Base-by-base conservation (phyloP, 352 stramenopile species). In the Globisporangium viniferum region DNA sequence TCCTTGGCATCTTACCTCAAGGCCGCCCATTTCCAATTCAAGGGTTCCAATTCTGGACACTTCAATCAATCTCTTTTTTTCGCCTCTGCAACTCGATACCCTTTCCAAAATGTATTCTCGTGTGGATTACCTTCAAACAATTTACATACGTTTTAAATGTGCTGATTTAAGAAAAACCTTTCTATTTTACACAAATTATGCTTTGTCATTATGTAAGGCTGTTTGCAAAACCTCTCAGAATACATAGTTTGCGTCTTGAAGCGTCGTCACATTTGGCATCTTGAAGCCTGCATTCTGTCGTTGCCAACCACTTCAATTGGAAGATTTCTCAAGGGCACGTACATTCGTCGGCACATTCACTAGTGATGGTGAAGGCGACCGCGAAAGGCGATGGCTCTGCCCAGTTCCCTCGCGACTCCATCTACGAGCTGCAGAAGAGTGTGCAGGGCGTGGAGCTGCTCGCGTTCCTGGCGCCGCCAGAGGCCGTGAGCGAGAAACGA, bases 401-500 rank as follows among this genome's bases (percentile, higher is more conserved):
- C 12, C n/a, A 5, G 6, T 69, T 84, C 10, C 80, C 77, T 24
- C 67, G 76, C 68, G 77, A 81, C 8, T 90, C 71, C n/a, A 73
- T 89, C 31, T 86, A 89, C 59, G 79, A 89, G 24, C 74, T 92
- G 61, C 82, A 91, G 57, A 75, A 74, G 18, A 79, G 73, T 9
- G 60, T 80, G 12, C 72, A 68, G 0, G 86, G 82, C 24, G 80
- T 92, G 57, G 82, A 91, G 64, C 66, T 92, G 15, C 55, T 85
- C 51, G 76, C 75, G 59, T 76, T 80, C n/a, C 67, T 92, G 49
- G 54, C 67, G 48, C 70, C 80, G 5, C 49, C 59, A 0, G 84
- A 89, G 3, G 77, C 78, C 15, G 68, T 89, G 55, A 82, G 73
- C 69, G 84, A 90, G n/a, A 94, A 94, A 72, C 89, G 89, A 54